Evolutionary conservation across 2,329 filamentous ascomycete species (phyloP), one percentile per base, ranked within the genome.

Genomic region (Chaetothyriales sp.): DNA sequence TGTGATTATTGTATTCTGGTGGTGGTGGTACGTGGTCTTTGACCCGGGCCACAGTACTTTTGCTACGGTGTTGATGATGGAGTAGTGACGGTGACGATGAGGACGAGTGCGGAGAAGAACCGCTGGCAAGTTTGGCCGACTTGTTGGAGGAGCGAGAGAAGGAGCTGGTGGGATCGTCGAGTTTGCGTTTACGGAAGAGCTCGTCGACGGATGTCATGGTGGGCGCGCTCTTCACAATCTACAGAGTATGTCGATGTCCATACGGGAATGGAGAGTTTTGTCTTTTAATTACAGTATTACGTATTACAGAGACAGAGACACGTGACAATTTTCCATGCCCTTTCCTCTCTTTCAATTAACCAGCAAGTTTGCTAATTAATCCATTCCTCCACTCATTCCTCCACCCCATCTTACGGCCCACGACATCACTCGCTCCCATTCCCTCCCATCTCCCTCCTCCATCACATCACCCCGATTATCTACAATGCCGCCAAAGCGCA

Each of bases 401-500:
- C 43, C 43, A 26, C 5, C 43, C 3, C 43, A 19, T 44, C 43
- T 12, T 44, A 4, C 4, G 5, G 20, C 43, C 20, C 9, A 15
- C 43, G 7, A 19, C 43, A 44, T 2, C 43, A 44, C 20, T 44
- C 43, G 20, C 43, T n/a, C 2, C 18, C 43, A 12, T 18, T 22
- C 43, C 43, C 2, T 44, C 43, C 20, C 43, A 6, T 6, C 18
- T 26, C 22, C 43, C 3, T 45, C 43, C 10, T n/a, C 49, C 36
- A 43, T 15, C 19, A 20, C 36, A 15, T 26, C 46, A 28, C 47
- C 47, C 47, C 46, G 8, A 18, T 43, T 26, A 50, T 47, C 25
- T 50, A 71, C 51, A 56, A 86, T 86, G 83, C 69, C 79, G 64
- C 78, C 80, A 59, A 83, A 79, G 69, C 70, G 79, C 55, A 62